A percentile compares a stretch with the other conserved stretches of the same genome.
These are phyloP conservation scores for Candida ovalis DNA, from an alignment of 805 yeast genomes.

Conservation along the genomic window DNA sequence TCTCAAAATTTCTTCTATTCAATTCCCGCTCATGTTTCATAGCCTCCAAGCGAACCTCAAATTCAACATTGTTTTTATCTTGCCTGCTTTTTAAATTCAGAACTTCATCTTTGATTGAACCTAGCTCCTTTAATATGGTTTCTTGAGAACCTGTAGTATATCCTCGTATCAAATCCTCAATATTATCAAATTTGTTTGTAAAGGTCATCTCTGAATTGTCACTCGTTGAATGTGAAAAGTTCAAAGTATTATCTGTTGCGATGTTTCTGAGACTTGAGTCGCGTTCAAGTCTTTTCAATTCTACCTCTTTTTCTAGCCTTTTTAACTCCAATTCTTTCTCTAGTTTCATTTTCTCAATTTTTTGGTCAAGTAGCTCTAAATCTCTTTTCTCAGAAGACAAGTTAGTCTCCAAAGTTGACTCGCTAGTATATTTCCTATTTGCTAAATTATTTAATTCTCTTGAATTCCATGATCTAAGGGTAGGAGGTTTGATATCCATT, in stretches of 20 bases:
- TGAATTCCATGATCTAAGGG: conserved; percentile 7
- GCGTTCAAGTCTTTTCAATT: conserved; percentile 9
- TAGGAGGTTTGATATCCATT: background rate
- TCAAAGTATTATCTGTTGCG: background rate
- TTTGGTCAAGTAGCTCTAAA: background rate
- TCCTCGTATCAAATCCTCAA: conserved; percentile 18
- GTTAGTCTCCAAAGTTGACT: background rate
- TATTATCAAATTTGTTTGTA: conserved; percentile 8
- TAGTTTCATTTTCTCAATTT: conserved; percentile 4
- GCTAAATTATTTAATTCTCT: conserved; percentile 4
- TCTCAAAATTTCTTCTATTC: conserved; percentile 23
- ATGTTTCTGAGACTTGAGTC: conserved; percentile 5
- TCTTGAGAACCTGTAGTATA: conserved; percentile 14
- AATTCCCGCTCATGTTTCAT: conserved; percentile 47
- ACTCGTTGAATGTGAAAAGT: background rate
- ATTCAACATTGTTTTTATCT: conserved; percentile 55
- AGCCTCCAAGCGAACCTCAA: conserved; percentile 66
- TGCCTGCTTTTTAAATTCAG: conserved; percentile 22
- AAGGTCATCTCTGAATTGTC: background rate
- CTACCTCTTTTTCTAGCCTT: conserved; percentile 4
- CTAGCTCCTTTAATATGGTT: conserved; percentile 17
- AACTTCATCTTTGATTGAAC: conserved; percentile 21
- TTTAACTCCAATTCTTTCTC: conserved; percentile 7
- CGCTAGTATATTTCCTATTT: background rate
- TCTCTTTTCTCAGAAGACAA: background rate